These are phyloP conservation scores for Taphrina flavorubra DNA, from an alignment of 1,139 yeast genomes.

Conservation along the genomic window DNA sequence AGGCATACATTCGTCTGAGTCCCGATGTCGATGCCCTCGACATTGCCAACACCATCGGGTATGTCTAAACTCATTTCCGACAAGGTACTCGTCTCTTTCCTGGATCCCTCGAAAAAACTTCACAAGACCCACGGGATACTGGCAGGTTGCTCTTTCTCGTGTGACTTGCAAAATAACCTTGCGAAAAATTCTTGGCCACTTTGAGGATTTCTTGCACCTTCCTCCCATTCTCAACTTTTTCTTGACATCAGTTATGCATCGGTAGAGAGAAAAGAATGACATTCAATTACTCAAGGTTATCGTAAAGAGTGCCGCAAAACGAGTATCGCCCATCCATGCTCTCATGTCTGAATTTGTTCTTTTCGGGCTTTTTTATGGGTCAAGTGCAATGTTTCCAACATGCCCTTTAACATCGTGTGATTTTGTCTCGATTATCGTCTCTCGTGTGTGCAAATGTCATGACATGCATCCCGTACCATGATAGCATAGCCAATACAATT, in stretches of 20 bases:
- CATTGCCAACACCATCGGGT: constrained; percentile 82
- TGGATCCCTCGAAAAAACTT: too few species aligned
- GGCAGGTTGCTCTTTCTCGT: not conserved
- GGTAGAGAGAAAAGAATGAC: not conserved
- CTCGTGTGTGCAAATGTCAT: too few species aligned
- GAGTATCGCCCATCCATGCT: not conserved
- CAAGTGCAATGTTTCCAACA: too few species aligned
- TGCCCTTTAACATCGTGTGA: too few species aligned
- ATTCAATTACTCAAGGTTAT: constrained; percentile 29
- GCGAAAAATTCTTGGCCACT: too few species aligned
- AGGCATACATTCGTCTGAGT: constrained; percentile 98
- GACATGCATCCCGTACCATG: too few species aligned
- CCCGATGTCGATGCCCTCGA: constrained; percentile 99
- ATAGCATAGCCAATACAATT: too few species aligned
- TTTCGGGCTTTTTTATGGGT: too few species aligned
- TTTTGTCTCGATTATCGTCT: too few species aligned
- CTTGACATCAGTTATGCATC: too few species aligned
- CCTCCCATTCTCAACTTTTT: not conserved
- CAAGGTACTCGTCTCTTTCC: too few species aligned
- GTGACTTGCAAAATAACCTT: too few species aligned
- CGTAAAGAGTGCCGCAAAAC: constrained; percentile 36
- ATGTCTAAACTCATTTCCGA: constrained; percentile 34
- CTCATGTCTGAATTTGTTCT: not conserved
- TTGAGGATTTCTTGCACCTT: not conserved
- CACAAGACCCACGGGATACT: not conserved